phyloP scores from a whole-genome alignment of 768 basidiomycete species.

The Macrolepiota dolichaula region DNA sequence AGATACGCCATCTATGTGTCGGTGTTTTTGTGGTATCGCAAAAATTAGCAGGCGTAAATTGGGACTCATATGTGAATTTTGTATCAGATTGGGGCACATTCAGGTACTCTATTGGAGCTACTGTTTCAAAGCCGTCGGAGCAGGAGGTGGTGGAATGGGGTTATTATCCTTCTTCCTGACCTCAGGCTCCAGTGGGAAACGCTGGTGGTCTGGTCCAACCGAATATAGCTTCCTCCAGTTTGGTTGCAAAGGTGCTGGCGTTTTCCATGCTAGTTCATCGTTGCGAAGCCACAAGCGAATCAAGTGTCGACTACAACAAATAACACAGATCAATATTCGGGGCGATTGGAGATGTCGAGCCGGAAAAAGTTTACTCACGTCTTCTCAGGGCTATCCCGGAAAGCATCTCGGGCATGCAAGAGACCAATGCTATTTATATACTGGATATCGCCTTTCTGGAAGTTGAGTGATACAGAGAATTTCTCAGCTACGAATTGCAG shows the following conservation, averaged over 20 bases:
- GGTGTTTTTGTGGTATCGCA: not conserved
- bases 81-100: too few relatives aligned
- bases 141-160: conserved; percentile 1
- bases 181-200: conserved; percentile 42
- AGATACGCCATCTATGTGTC: not conserved
- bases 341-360: conserved; percentile 1
- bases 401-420: conserved; percentile 44
- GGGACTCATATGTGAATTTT: too few relatives aligned
- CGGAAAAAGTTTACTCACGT: conserved; percentile 28
- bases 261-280: conserved; percentile 17
- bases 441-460: conserved; percentile 48
- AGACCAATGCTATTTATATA: conserved; percentile 46
- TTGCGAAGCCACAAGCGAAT: conserved; percentile 40
- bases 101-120: not conserved
- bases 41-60: not conserved
- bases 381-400: conserved; percentile 36
- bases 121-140: not conserved
- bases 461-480: conserved; percentile 39
- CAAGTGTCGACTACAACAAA: conserved; percentile 35
- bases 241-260: conserved; percentile 11
- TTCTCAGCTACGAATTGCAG: conserved; percentile 41
- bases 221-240: conserved; percentile 23
- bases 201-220: conserved; percentile 36
- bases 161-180: conserved; percentile 33
- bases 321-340: not conserved